A percentile compares a stretch with the other conserved stretches of the same genome.
phyloP scores from a whole-genome alignment of 1,284 basidiomycete genomes.

The Takashimella tepidaria region DNA sequence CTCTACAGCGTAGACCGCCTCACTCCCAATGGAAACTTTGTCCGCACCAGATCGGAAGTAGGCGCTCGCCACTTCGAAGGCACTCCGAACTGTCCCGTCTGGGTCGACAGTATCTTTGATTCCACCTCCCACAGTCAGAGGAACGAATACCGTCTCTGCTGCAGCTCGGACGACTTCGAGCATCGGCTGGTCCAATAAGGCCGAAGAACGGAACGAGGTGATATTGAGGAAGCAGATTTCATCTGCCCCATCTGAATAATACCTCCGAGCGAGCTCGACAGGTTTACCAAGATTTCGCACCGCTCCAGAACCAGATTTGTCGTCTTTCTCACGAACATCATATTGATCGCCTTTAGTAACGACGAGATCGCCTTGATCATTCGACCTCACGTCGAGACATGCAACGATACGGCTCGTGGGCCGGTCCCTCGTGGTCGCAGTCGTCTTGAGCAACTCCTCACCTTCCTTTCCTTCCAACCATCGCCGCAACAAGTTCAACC shows the following conservation, averaged over 20 bases:
- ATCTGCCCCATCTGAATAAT: conserved; percentile 87
- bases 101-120: conserved; percentile 96
- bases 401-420: conserved; percentile 88
- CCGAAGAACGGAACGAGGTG: conserved; percentile 96
- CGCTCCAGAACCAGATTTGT: conserved; percentile 61
- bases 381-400: conserved; percentile 95
- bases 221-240: conserved; percentile 98
- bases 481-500: conserved; percentile 69
- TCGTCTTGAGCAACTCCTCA: conserved; percentile 54
- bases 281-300: conserved; percentile 98
- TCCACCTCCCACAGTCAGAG: conserved; percentile 97
- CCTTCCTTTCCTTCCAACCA: conserved; percentile 65
- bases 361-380: conserved; percentile 94
- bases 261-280: conserved; percentile 80
- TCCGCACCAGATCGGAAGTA: conserved; percentile 98
- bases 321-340: conserved; percentile 81
- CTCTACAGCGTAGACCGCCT: conserved; percentile 92
- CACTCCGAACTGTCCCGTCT: conserved; percentile 79
- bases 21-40: conserved; percentile 87
- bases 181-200: conserved; percentile 96
- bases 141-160: conserved; percentile 88
- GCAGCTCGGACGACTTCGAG: conserved; percentile 86
- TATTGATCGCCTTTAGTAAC: conserved; percentile 99
- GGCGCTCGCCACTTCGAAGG: conserved; percentile 88
- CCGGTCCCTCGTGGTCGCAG: neutral